Evolutionary conservation across 1,284 basidiomycete species (phyloP), one percentile per base, ranked within the genome.

Genomic region (Pseudozyma tsukubaensis): DNA sequence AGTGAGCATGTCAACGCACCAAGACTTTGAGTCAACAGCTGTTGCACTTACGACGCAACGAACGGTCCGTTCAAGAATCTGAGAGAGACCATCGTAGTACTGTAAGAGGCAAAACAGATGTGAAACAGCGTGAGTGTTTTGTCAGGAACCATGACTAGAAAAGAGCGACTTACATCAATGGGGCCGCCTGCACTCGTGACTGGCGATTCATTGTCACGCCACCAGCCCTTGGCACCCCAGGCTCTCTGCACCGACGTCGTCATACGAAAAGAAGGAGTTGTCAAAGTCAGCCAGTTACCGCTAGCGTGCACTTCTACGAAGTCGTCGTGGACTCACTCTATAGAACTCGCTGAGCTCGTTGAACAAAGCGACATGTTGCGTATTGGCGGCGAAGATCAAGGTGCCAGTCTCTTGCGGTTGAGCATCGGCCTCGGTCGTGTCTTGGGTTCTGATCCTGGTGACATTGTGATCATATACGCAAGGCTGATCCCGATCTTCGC

Each of bases 11-110:
- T 45, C 13, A 13, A 19, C 19, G 43, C 43, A n/a, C 24, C 8
- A 21, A 21, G 18, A 18, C 4, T 21, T 3, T 21, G 4, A 8
- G 7, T n/a, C 6, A 45, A 45, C 9, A 21, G 24, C 7, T 8
- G 18, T 21, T 6, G 13, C 3, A 60, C 64, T 60, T 45, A 67
- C 59, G 13, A 69, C 51, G 2, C 42, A 43, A 29, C 55, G 43
- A 10, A 69, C 40, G 6, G 37, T 51, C 48, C 34, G 39, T 11
- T 24, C 49, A 12, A 70, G 39, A 12, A 70, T 63, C 24, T 64
- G 60, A 8, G 57, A 59, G 12, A 70, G 67, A 12, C 67, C 67
- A 18, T 50, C 32, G 40, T 57, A 49, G 21, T 64, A 59, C 63
- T 65, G 51, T 8, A 2, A 37, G n/a, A n/a, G 16, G 32, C 8